These are phyloP conservation scores for Sanguinoderma infundibulare DNA, from an alignment of 1,284 basidiomycete genomes.

Conservation along the genomic window DNA sequence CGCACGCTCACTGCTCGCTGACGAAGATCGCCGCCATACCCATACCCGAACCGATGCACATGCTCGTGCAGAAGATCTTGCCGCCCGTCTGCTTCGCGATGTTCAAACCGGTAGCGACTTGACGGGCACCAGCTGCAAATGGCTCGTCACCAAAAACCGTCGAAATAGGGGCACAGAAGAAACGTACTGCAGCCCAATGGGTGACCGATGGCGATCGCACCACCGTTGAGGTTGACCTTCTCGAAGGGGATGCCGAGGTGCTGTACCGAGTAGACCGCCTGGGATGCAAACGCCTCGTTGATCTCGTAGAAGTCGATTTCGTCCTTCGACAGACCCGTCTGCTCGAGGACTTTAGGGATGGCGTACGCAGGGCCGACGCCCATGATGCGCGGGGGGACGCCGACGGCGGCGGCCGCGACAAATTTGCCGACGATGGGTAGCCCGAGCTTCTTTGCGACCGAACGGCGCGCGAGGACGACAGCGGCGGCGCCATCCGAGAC, in stretches of 20 bases:
- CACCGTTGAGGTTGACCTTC: constrained; percentile 88
- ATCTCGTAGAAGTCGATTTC: constrained; percentile 95
- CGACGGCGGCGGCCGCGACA: constrained; percentile 77
- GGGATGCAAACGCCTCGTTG: constrained; percentile 94
- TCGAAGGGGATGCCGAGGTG: constrained; percentile 77
- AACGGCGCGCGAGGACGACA: constrained; percentile 87
- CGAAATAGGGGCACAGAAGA: constrained; percentile 14
- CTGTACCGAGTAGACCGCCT: constrained; percentile 83
- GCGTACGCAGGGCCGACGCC: constrained; percentile 91
- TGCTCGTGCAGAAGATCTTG: constrained; percentile 87
- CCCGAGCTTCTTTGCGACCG: constrained; percentile 86
- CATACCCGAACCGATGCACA: constrained; percentile 97
- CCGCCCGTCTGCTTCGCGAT: constrained; percentile 80
- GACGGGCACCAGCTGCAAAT: constrained; percentile 79
- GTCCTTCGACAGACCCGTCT: constrained; percentile 70
- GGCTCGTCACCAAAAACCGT: background rate
- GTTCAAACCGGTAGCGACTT: constrained; percentile 85
- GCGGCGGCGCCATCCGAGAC: constrained; percentile 98
- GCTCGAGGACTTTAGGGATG: constrained; percentile 81
- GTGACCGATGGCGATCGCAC: constrained; percentile 90
- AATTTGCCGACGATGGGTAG: constrained; percentile 95
- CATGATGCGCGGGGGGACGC: constrained; percentile 90
- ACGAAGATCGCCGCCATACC: constrained; percentile 85
- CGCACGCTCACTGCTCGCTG: constrained; percentile 66
- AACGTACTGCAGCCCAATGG: constrained; percentile 79